A percentile compares a stretch with the other conserved stretches of the same genome.
Evolutionary conservation across 2,329 filamentous ascomycete species (phyloP).

Genomic region (Helminthosporium solani): DNA sequence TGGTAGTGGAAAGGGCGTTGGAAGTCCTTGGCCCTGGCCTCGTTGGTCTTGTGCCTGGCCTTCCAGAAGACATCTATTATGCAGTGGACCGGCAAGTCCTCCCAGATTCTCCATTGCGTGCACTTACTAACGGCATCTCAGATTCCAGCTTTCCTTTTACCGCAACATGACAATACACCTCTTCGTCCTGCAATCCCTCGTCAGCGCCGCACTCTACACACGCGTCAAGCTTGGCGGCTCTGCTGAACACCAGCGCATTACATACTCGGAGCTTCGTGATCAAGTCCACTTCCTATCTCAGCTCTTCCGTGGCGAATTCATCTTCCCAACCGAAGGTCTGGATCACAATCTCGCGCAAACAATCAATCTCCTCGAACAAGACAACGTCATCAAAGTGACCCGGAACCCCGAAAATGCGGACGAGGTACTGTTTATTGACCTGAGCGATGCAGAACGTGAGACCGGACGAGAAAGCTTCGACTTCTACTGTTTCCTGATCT

Average conservation of each 20-base stretch:
- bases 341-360: constrained; percentile 79
- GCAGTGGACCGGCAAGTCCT: constrained; percentile 72
- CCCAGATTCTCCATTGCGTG: not conserved
- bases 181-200: constrained; percentile 89
- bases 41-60: constrained; percentile 73
- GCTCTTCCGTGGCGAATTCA: constrained; percentile 94
- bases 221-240: constrained; percentile 89
- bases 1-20: constrained; percentile 84
- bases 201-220: constrained; percentile 88
- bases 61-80: constrained; percentile 90
- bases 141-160: constrained; percentile 95
- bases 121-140: constrained; percentile 16
- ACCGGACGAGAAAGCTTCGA: constrained; percentile 92
- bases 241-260: constrained; percentile 74
- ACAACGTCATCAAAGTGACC: constrained; percentile 71
- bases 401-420: constrained; percentile 47
- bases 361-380: constrained; percentile 71
- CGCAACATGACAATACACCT: constrained; percentile 99
- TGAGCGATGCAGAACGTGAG: constrained; percentile 73
- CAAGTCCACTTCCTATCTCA: constrained; percentile 88
- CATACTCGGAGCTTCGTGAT: constrained; percentile 68
- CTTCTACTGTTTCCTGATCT: constrained; percentile 98
- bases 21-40: constrained; percentile 89
- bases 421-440: constrained; percentile 65
- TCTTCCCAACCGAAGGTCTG: constrained; percentile 87